Evolutionary conservation across 1,284 basidiomycete genomes (phyloP), one percentile per base, ranked within the genome.

Genomic region (Moesziomyces parantarcticus): DNA sequence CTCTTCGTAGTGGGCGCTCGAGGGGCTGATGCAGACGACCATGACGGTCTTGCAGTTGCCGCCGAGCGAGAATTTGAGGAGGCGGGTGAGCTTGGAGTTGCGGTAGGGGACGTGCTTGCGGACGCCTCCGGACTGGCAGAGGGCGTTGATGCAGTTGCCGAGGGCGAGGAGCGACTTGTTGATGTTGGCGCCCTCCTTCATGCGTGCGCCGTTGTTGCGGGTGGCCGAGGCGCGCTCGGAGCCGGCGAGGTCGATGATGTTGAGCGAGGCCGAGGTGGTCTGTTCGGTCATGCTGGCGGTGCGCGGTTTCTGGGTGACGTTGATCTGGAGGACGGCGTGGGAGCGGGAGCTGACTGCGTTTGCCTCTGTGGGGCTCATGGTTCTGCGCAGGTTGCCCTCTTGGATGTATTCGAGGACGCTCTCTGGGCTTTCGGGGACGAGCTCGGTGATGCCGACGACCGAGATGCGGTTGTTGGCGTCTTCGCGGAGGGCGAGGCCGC

Each of bases 131-230:
- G 78, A 72, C 47, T 79, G 75, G 70, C 82, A 83, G 36, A 83
- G 75, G 11, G 82, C 82, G 50, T 83, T 83, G 75, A 83, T 83
- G 75, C 82, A 83, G 58, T 81, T 81, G 49, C 81, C 82, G 29
- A 83, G 75, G 7, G 82, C 82, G 10, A 83, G 76, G 9, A 83
- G 74, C 25, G 79, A 81, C 63, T 81, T 81, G 76, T 83, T 83
- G 73, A 83, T 83, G 63, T 83, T 83, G 44, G 82, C 82, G n/a
- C 82, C 82, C 58, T 83, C 82, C 53, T 83, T 83, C 82, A 83
- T 83, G 18, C 82, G 77, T 18, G 77, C 70, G n/a, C 82, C 82
- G 25, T 80, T 81, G 74, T 83, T 83, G 46, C 70, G 59, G 5
- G 82, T 83, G 20, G 82, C 82, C 45, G 80, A 75, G 40, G 82